These are phyloP conservation scores for Yamagishiella unicocca DNA, from an alignment of 139 green algal species.

Conservation along the genomic window DNA sequence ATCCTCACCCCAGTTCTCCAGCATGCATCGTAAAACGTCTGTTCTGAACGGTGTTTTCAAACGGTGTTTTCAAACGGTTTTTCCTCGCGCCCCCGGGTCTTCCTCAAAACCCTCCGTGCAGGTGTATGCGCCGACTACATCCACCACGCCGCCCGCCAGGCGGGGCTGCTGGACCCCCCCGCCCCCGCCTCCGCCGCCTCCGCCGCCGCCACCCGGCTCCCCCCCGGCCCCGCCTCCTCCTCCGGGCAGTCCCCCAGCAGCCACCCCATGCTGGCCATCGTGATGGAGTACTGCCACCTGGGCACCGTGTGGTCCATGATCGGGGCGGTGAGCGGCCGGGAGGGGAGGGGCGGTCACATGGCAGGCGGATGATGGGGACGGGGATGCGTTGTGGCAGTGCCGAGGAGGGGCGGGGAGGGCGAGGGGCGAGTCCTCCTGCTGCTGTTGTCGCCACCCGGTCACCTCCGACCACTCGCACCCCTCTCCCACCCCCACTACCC, in stretches of 20 bases:
- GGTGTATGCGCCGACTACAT: conserved; percentile 63
- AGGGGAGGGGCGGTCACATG: background rate
- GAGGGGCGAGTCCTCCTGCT: too few relatives aligned
- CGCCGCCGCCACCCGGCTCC: background rate
- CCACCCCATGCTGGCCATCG: conserved; percentile 60
- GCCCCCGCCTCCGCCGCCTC: background rate
- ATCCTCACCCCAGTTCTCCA: too few relatives aligned
- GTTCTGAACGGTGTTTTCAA: too few relatives aligned
- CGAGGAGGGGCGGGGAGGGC: background rate
- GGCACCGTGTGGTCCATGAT: conserved; percentile 66
- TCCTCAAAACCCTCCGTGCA: background rate
- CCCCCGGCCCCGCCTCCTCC: background rate
- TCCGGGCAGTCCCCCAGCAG: background rate
- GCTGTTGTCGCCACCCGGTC: background rate
- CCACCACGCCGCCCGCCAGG: conserved; percentile 5
- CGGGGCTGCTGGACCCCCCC: conserved; percentile 11
- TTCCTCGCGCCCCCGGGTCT: too few relatives aligned
- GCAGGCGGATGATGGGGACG: too few relatives aligned
- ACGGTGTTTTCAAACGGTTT: too few relatives aligned
- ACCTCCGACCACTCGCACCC: background rate
- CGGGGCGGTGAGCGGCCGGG: conserved; percentile 31
- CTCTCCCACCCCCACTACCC: background rate
- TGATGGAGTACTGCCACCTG: conserved; percentile 71
- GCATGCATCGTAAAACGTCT: too few relatives aligned
- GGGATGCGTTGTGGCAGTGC: background rate